Evolutionary conservation across 352 stramenopile genomes (phyloP).

Genomic region (Stramenopiles sp.): DNA sequence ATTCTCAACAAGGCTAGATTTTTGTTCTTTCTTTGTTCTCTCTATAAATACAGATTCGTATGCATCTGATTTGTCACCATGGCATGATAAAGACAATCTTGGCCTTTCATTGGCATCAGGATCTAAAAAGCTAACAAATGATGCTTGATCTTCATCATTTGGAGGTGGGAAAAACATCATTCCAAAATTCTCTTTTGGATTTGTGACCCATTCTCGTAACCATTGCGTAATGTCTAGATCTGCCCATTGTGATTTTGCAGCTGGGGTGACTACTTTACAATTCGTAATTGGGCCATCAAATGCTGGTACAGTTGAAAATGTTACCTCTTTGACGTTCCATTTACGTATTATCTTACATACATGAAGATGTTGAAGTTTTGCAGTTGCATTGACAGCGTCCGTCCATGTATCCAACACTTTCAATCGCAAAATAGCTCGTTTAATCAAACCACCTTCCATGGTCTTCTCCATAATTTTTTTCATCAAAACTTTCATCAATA

Average conservation of each 20-base stretch:
- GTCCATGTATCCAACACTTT: not conserved
- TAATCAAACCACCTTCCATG: not conserved
- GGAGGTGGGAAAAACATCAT: not conserved
- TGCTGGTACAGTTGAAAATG: not conserved
- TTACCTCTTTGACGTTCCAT: not conserved
- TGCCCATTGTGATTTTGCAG: not conserved
- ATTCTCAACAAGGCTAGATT: too few relatives aligned
- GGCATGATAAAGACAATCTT: not conserved
- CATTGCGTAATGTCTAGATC: not conserved
- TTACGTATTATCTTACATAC: constrained; percentile 2
- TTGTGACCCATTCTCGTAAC: not conserved
- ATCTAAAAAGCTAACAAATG: not conserved
- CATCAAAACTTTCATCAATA: not conserved
- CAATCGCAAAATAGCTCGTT: not conserved
- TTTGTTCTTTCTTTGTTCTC: too few relatives aligned
- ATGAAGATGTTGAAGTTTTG: not conserved
- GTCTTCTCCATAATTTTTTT: not conserved
- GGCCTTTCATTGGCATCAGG: not conserved
- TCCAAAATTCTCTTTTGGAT: not conserved
- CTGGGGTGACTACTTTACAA: not conserved
- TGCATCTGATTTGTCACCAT: not conserved
- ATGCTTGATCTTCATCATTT: not conserved
- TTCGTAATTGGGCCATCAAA: not conserved
- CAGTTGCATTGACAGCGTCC: not conserved
- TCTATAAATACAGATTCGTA: too few relatives aligned